Evolutionary conservation across 1,284 basidiomycete species (phyloP).

Genomic region (Fomitopsis pinicola): DNA sequence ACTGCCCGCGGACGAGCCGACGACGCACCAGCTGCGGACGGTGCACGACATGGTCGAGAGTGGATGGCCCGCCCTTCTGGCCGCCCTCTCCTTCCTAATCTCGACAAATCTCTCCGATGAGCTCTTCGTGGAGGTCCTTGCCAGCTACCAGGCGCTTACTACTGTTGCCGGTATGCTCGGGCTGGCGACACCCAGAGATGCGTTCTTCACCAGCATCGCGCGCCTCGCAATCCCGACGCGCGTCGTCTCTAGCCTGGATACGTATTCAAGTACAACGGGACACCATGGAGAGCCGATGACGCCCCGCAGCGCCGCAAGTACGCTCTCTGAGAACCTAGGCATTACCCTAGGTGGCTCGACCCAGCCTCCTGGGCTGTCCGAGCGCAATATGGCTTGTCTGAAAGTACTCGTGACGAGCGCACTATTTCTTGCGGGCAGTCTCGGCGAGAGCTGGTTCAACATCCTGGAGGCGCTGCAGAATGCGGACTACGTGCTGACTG

Average conservation of each 20-base stretch:
- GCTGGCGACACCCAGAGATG: constrained; percentile 85
- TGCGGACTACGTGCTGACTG: constrained; percentile 83
- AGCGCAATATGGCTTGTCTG: constrained; percentile 88
- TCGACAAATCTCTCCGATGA: constrained; percentile 86
- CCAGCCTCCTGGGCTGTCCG: constrained; percentile 73
- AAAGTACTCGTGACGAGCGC: constrained; percentile 80
- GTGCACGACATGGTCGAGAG: constrained; percentile 78
- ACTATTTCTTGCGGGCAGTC: constrained; percentile 77
- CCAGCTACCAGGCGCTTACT: constrained; percentile 80
- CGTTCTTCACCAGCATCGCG: constrained; percentile 83
- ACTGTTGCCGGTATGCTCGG: constrained; percentile 88
- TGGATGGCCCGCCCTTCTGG: constrained; percentile 88
- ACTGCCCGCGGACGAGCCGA: constrained; percentile 54
- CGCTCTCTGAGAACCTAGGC: constrained; percentile 72
- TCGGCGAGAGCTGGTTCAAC: constrained; percentile 88
- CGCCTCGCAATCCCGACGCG: constrained; percentile 86
- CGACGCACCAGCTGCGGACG: constrained; percentile 51
- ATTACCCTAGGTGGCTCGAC: constrained; percentile 34
- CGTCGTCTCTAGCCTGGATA: constrained; percentile 81
- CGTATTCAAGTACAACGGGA: constrained; percentile 32
- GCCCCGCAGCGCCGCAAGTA: constrained; percentile 52
- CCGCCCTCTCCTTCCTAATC: constrained; percentile 85
- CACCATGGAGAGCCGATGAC: constrained; percentile 51
- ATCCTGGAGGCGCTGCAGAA: constrained; percentile 90
- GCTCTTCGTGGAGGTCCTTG: constrained; percentile 80